Evolutionary conservation across 495 filamentous ascomycete genomes (phyloP), one percentile per base, ranked within the genome.

Genomic region (Annulohypoxylon moriforme): DNA sequence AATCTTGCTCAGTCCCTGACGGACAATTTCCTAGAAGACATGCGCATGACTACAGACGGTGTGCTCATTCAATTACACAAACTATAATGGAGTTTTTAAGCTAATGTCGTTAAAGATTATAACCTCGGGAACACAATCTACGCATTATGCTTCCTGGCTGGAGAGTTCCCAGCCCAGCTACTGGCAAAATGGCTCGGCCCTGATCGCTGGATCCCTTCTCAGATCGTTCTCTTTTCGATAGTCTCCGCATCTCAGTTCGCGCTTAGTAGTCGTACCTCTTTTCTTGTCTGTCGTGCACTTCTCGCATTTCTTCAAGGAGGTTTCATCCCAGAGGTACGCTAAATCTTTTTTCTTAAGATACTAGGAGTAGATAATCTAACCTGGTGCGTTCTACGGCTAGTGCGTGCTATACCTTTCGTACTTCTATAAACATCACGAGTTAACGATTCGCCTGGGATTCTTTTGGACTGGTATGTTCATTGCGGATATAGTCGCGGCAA

Each of bases 201-300:
- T 0, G 93, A 96, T 76, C 85, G 88, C 31, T 96, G 93, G 92
- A 94, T 97, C 58, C 93, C 93, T 0, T 80, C 90, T 27, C 92
- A 95, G 72, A 95, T 95, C 87, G 81, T 93, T 0, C 83, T 85
- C 3, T 96, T 93, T 91, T 92, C 89, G 73, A 68, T 94, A 8
- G 88, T 94, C 33, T 91, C 92, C 0, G 80, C 83, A 22, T 85
- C 82, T 44, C 92, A 95, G 78, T 88, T 91, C 10, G 89, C 89
- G 63, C 74, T 96, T 7, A 83, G 77, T 36, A 88, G 88, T 0
- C 81, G 84, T n/a, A 71, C 76, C 0, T 87, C 88, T 0, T 96
- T 92, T 76, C 89, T 88, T 50, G 81, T 85, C 10, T 87, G 83
- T 67, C 84, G 94, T 44, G 84, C 88, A 11, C 73, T 95, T 22